A percentile compares a stretch with the other conserved stretches of the same genome.
These are phyloP conservation scores for Nothophaeocryptopus gaeumannii DNA, from an alignment of 2,329 filamentous ascomycete genomes.

Conservation along the genomic window DNA sequence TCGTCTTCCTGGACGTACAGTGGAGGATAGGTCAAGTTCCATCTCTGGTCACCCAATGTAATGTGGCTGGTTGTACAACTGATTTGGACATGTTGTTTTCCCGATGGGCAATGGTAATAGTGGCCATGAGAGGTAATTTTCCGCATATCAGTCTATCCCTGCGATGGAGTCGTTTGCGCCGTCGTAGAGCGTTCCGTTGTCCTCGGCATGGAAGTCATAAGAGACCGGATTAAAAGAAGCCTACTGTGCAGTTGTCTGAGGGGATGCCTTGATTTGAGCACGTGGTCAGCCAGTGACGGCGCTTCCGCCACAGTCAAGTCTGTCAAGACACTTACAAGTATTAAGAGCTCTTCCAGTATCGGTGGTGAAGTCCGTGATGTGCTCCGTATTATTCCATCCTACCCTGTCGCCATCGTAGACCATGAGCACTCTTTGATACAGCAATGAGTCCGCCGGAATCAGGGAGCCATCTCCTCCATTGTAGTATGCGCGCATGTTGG, in stretches of 20 bases:
- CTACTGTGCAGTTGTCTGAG: too few relatives aligned
- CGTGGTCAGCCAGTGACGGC: too few relatives aligned
- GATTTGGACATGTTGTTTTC: background rate
- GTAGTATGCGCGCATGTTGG: slow-evolving; percentile 8
- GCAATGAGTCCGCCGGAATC: background rate
- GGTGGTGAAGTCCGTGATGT: too few relatives aligned
- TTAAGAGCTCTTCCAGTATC: too few relatives aligned
- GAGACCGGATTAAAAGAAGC: too few relatives aligned
- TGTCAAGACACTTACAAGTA: too few relatives aligned
- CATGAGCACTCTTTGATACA: too few relatives aligned
- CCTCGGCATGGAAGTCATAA: background rate
- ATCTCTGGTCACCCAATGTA: background rate
- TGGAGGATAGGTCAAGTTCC: background rate
- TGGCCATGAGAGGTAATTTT: background rate
- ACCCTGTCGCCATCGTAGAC: too few relatives aligned
- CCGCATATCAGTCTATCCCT: background rate
- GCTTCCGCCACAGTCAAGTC: too few relatives aligned
- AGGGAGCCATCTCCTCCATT: background rate
- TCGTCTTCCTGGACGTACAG: background rate
- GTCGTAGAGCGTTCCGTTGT: background rate
- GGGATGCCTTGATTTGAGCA: too few relatives aligned
- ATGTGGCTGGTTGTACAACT: background rate
- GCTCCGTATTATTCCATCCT: too few relatives aligned
- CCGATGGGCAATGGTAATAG: too few relatives aligned
- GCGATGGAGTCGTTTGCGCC: background rate